Conservation (phyloP, 179 eudicot genomes). For the Silene vulgaris region DNA sequence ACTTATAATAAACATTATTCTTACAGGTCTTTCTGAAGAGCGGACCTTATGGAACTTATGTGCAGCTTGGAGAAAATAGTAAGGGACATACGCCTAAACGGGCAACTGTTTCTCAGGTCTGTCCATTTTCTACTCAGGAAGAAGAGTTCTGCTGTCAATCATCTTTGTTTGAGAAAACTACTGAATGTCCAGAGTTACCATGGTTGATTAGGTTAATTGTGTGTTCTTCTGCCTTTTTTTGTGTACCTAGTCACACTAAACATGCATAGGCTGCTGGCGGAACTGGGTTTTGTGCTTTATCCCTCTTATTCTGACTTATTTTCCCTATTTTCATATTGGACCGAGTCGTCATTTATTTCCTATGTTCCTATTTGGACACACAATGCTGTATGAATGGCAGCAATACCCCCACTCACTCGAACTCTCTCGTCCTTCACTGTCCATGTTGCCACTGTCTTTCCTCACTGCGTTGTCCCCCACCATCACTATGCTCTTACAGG, state of each 20-base stretch:
- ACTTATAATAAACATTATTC: constrained; percentile 1
- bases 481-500: no score
- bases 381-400: no score
- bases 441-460: no score
- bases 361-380: no score
- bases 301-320: no score
- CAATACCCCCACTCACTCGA: no score
- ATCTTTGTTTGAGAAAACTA: constrained; percentile 4
- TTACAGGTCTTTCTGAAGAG: constrained; percentile 67
- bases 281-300: not conserved
- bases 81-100: constrained; percentile 76
- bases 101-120: constrained; percentile 54
- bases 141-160: not conserved
- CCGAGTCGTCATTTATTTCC: no score
- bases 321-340: no score
- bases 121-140: not conserved
- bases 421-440: no score
- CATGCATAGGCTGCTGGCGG: constrained; percentile 4
- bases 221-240: not conserved
- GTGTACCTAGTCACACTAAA: not conserved
- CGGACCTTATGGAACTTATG: constrained; percentile 89
- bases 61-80: constrained; percentile 93
- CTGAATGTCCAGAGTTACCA: not conserved
- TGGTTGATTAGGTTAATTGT: constrained; percentile 5
- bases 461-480: no score